Percentiles rank a stretch among this genome's conserved stretches.
Evolutionary conservation across 2,329 filamentous ascomycete genomes (phyloP).

Genomic region (Aspergillus unguis): DNA sequence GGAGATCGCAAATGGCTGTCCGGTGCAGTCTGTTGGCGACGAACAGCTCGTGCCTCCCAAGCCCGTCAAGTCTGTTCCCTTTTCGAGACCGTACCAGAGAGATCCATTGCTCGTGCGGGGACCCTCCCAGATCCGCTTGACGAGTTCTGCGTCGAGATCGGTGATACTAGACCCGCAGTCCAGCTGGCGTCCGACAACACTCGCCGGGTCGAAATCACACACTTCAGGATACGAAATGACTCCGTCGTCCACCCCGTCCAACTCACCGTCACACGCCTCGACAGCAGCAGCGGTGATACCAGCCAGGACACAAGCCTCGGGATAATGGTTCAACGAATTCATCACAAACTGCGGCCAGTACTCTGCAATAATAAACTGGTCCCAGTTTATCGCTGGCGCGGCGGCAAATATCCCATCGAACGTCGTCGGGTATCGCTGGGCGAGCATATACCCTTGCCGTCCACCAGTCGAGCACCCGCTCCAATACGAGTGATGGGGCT

Average conservation of each 20-base stretch:
- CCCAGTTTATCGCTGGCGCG: constrained; percentile 17
- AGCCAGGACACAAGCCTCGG: constrained; percentile 15
- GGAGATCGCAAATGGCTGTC: neutral
- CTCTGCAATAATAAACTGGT: constrained; percentile 4
- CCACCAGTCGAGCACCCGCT: constrained; percentile 21
- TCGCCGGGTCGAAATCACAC: neutral
- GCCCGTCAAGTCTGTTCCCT: too few relatives aligned
- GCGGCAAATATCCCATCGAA: constrained; percentile 27
- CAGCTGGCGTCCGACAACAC: neutral
- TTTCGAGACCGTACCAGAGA: too few relatives aligned
- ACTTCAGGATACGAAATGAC: constrained; percentile 20
- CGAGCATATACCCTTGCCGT: constrained; percentile 18
- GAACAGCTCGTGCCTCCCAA: neutral
- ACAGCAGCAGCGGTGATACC: constrained; percentile 12
- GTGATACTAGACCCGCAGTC: neutral
- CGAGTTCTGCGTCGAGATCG: neutral
- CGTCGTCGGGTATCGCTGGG: constrained; percentile 18
- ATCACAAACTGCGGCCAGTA: constrained; percentile 18
- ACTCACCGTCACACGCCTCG: constrained; percentile 20
- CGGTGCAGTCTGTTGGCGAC: neutral
- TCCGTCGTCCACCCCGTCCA: constrained; percentile 25
- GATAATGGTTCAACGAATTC: neutral
- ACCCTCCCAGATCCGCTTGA: too few relatives aligned
- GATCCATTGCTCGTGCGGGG: too few relatives aligned
- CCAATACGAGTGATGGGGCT: constrained; percentile 4